Percentiles rank a stretch among this genome's conserved stretches.
Conservation (phyloP, 768 basidiomycete species). For the Chalciporus pseudorubinellus region DNA sequence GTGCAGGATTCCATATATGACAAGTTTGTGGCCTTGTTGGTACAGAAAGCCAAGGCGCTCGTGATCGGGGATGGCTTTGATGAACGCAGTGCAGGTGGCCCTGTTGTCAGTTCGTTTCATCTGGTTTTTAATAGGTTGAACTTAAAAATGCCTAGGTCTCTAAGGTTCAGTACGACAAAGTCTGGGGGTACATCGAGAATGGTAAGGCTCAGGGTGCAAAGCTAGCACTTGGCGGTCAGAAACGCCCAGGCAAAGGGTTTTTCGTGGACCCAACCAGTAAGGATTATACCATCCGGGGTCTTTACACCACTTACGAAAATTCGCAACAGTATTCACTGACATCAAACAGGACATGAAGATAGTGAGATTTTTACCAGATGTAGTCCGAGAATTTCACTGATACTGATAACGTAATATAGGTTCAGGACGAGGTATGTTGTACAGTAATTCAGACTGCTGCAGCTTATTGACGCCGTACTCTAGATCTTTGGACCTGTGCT, state of each 20-base stretch:
- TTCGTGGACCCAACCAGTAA: slow-evolving; percentile 88
- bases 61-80: slow-evolving; percentile 82
- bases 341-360: slow-evolving; percentile 82
- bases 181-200: slow-evolving; percentile 85
- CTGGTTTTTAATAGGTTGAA: slow-evolving; percentile 2
- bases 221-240: slow-evolving; percentile 74
- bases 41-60: slow-evolving; percentile 63
- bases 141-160: slow-evolving; percentile 55
- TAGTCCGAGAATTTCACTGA: slow-evolving; percentile 20
- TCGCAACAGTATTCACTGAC: slow-evolving; percentile 70
- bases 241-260: slow-evolving; percentile 74
- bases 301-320: slow-evolving; percentile 5
- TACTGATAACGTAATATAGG: slow-evolving; percentile 20
- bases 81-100: slow-evolving; percentile 71
- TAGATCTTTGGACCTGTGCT: slow-evolving; percentile 96
- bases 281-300: slow-evolving; percentile 26
- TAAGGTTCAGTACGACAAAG: slow-evolving; percentile 78
- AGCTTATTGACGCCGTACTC: slow-evolving; percentile 7
- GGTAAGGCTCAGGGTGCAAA: slow-evolving; percentile 85
- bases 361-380: slow-evolving; percentile 42
- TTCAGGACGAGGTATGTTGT: slow-evolving; percentile 30
- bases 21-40: slow-evolving; percentile 67
- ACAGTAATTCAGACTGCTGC: slow-evolving; percentile 6
- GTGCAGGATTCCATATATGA: slow-evolving; percentile 89
- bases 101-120: slow-evolving; percentile 57